These are phyloP conservation scores for Huiozyma naganishii DNA, from an alignment of 805 yeast species.

Conservation along the genomic window DNA sequence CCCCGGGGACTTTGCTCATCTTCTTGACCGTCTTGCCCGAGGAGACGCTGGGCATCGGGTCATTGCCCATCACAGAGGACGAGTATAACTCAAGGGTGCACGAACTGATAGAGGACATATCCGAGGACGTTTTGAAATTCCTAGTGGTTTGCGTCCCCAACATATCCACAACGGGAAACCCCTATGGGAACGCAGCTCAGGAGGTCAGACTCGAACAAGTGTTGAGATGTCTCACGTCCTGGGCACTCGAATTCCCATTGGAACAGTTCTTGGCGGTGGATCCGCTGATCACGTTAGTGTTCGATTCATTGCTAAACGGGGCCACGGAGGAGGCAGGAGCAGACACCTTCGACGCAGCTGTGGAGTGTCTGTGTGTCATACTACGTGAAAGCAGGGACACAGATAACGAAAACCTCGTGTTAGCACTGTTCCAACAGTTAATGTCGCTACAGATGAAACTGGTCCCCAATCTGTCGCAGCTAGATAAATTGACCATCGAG, in stretches of 20 bases:
- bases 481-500: constrained; percentile 16
- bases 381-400: constrained; percentile 74
- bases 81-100: constrained; percentile 59
- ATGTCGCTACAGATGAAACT: constrained; percentile 47
- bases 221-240: constrained; percentile 70
- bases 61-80: constrained; percentile 69
- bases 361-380: constrained; percentile 78
- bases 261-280: constrained; percentile 52
- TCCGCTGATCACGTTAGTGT: constrained; percentile 58
- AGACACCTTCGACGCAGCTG: constrained; percentile 69
- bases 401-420: constrained; percentile 48
- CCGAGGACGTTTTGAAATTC: constrained; percentile 54
- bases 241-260: constrained; percentile 83
- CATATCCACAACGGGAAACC: constrained; percentile 19
- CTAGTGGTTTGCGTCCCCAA: constrained; percentile 37
- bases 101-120: constrained; percentile 54
- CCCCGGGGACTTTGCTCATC: constrained; percentile 47
- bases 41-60: constrained; percentile 69
- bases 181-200: constrained; percentile 17
- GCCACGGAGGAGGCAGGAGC: constrained; percentile 25
- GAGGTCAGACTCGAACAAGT: constrained; percentile 29
- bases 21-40: constrained; percentile 85
- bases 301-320: constrained; percentile 39
- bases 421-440: constrained; percentile 59
- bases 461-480: constrained; percentile 25